Percentiles rank a stretch among this genome's conserved stretches.
Evolutionary conservation across 257 asterid species (phyloP).

Genomic region (Solanum chaucha): DNA sequence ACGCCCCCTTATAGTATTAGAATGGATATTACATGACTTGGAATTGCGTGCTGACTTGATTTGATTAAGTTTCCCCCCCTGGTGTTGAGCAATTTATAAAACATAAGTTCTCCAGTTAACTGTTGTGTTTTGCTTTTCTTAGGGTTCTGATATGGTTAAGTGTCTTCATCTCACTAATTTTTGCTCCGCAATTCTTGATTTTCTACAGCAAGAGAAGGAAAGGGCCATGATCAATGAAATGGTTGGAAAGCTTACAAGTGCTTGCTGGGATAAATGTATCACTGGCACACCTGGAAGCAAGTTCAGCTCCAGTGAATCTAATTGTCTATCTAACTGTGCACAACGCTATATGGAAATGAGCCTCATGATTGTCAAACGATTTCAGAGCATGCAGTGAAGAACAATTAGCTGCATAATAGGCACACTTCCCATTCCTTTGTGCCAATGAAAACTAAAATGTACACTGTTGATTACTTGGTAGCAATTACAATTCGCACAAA

Average conservation of each 20-base stretch:
- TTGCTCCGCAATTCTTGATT: neutral
- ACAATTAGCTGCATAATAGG: neutral
- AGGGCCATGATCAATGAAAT: slow-evolving; percentile 74
- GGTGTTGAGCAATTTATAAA: neutral
- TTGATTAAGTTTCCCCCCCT: neutral
- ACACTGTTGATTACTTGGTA: neutral
- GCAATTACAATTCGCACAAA: neutral
- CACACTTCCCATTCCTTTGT: neutral
- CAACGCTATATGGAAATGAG: slow-evolving; percentile 84
- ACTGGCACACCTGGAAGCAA: slow-evolving; percentile 87
- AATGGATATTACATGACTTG: neutral
- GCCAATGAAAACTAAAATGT: neutral
- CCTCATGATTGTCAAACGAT: slow-evolving; percentile 65
- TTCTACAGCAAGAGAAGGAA: slow-evolving; percentile 70
- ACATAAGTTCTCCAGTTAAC: neutral
- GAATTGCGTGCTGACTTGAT: neutral
- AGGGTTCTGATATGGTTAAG: neutral
- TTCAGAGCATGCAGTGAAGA: slow-evolving; percentile 43
- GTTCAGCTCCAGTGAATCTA: slow-evolving; percentile 76
- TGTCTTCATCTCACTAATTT: neutral
- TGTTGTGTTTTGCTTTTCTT: neutral
- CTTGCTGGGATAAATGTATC: slow-evolving; percentile 93
- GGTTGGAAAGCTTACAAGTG: slow-evolving; percentile 67
- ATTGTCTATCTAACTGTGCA: slow-evolving; percentile 76
- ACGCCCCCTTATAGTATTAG: neutral